Evolutionary conservation across 1,284 basidiomycete species (phyloP), one percentile per base, ranked within the genome.

Genomic region (Agaricales sp.): DNA sequence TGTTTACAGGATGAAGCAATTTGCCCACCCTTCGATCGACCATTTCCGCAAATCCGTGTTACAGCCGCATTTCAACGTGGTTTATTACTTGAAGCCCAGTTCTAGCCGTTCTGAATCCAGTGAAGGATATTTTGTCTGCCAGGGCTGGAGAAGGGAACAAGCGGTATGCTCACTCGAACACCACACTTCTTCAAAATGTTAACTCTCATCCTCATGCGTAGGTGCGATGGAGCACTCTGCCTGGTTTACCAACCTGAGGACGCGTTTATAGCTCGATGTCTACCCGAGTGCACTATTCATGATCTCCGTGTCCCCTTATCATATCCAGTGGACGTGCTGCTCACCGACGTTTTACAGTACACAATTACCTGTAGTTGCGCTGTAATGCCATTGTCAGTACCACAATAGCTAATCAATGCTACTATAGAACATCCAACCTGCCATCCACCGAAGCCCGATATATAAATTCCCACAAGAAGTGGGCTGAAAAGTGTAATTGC

Each of bases 111-210:
- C 73, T 0, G 78, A 78, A 46, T 88, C 85, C 1, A 70, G 73
- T n/a, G 87, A 90, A 58, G 77, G 73, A 0, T 90, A 87, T 60
- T 88, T 80, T 68, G 62, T 90, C 2, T 89, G 87, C 58, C 68
- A 74, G 50, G 82, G 80, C 3, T 84, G 71, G 69, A 73, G 67
- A 49, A 51, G 24, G 46, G 23, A 45, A 19, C 22, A n/a, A 25
- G 39, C 25, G 22, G 30, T 47, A 25, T n/a, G 26, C 39, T 43
- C 11, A n/a, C 19, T 30, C 48, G 13, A 43, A 44, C 3, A n/a
- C 13, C 16, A 16, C 18, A 6, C 8, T 41, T 16, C 6, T 41
- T 16, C 19, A 11, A n/a, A 6, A 20, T 20, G 39, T 16, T n/a
- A 41, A 20, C 39, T 41, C 39, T 41, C 11, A 35, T 41, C 19